Conservation (phyloP, 495 filamentous ascomycete species). For the Daldinia vernicosa region DNA sequence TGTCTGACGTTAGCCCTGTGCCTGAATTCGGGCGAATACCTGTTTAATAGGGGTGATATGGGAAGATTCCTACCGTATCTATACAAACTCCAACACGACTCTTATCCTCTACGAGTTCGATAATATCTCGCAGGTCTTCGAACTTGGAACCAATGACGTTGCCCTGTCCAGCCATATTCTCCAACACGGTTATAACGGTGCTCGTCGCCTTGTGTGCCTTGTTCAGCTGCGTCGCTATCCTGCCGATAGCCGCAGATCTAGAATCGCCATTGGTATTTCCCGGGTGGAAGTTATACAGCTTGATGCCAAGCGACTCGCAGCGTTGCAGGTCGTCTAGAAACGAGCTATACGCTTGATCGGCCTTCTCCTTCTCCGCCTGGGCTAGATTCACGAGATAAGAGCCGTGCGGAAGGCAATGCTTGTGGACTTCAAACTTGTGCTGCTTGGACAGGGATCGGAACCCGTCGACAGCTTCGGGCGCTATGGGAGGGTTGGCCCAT, state of each 20-base stretch:
- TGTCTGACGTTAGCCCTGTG: neutral
- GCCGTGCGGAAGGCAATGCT: conserved; percentile 85
- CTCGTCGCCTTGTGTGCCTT: conserved; percentile 77
- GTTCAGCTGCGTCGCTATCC: conserved; percentile 82
- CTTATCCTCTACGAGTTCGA: conserved; percentile 80
- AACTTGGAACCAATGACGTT: conserved; percentile 88
- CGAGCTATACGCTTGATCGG: conserved; percentile 82
- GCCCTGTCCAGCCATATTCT: conserved; percentile 93
- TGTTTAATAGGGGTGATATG: neutral
- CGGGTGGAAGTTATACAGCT: conserved; percentile 96
- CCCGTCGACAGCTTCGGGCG: conserved; percentile 68
- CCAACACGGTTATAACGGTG: conserved; percentile 81
- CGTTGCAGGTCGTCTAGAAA: conserved; percentile 90
- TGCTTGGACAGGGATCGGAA: conserved; percentile 73
- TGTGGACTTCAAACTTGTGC: conserved; percentile 75
- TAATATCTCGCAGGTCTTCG: conserved; percentile 85
- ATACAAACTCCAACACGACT: conserved; percentile 92
- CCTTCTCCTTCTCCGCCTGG: conserved; percentile 77
- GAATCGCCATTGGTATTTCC: conserved; percentile 75
- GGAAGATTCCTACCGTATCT: conserved; percentile 65
- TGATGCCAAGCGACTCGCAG: conserved; percentile 88
- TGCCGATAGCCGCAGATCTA: conserved; percentile 73
- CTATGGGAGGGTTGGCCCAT: conserved; percentile 86
- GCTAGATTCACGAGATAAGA: conserved; percentile 97
- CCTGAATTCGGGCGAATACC: neutral